Conservation (phyloP, 164 flowering plant genomes). For the Litsea cubeba region DNA sequence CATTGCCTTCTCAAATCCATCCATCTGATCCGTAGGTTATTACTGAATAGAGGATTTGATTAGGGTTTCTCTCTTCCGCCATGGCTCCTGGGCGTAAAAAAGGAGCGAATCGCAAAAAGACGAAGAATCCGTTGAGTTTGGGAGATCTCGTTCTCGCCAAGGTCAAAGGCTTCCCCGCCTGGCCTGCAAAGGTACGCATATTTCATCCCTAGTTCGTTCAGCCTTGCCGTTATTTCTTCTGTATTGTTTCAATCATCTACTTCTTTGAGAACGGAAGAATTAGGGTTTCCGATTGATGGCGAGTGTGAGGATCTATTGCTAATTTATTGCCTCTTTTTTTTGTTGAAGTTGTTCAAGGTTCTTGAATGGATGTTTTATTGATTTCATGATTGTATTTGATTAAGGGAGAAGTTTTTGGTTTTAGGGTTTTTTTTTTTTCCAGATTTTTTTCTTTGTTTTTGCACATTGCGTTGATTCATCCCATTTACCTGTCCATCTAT, state of each 20-base stretch:
- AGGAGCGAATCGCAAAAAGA: conserved; percentile 52
- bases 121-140: conserved; percentile 47
- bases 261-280: background rate
- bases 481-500: background rate
- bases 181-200: conserved; percentile 86
- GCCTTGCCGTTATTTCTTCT: background rate
- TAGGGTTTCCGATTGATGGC: background rate
- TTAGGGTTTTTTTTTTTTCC: background rate
- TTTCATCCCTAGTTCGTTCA: background rate
- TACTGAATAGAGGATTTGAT: conserved; percentile 6
- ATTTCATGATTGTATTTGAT: background rate
- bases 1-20: background rate
- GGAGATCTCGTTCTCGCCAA: conserved; percentile 99
- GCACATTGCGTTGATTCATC: background rate
- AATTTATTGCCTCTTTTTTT: background rate
- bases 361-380: background rate
- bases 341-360: no score
- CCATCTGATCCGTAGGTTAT: conserved; percentile 2
- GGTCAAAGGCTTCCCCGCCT: conserved; percentile 91
- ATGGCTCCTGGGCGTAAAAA: conserved; percentile 80
- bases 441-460: background rate
- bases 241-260: background rate
- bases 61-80: conserved; percentile 23
- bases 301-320: background rate
- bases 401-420: background rate